Percentiles rank a stretch among this genome's conserved stretches.
Evolutionary conservation across 495 filamentous ascomycete genomes (phyloP).

Genomic region (Patellaria atrata): DNA sequence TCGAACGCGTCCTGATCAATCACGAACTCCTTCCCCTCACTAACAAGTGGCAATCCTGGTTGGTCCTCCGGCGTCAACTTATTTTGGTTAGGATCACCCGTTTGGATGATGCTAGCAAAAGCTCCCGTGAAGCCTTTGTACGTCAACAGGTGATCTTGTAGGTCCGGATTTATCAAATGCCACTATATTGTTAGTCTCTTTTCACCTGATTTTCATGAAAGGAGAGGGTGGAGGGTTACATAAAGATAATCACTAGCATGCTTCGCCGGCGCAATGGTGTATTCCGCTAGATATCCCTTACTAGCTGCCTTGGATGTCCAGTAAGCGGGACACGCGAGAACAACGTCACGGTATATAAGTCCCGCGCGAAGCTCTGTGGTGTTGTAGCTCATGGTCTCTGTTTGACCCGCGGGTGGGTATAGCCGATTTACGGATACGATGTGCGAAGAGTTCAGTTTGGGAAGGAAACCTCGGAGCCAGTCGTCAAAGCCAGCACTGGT

Average conservation of each 20-base stretch:
- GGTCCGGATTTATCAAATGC: constrained; percentile 41
- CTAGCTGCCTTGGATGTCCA: constrained; percentile 38
- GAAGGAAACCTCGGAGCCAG: constrained; percentile 41
- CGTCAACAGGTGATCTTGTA: constrained; percentile 35
- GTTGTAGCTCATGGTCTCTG: constrained; percentile 36
- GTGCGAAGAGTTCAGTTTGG: constrained; percentile 29
- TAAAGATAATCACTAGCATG: constrained; percentile 46
- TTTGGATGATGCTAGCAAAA: constrained; percentile 44
- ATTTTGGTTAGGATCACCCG: constrained; percentile 42
- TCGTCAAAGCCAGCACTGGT: constrained; percentile 31
- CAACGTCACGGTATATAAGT: constrained; percentile 41
- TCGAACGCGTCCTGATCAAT: constrained; percentile 32
- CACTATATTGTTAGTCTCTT: constrained; percentile 28
- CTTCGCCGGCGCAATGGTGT: constrained; percentile 42
- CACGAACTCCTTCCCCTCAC: constrained; percentile 34
- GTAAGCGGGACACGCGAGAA: constrained; percentile 45
- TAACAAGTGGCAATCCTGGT: constrained; percentile 32
- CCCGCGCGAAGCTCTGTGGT: constrained; percentile 35
- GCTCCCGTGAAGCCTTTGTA: constrained; percentile 46
- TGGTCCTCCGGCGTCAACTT: constrained; percentile 37
- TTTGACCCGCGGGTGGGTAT: constrained; percentile 33
- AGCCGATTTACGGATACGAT: constrained; percentile 27
- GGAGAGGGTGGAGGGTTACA: constrained; percentile 23
- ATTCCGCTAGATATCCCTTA: constrained; percentile 41
- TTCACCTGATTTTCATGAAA: not conserved